These are phyloP conservation scores for Lizonia empirigonia DNA, from an alignment of 2,329 filamentous ascomycete species.

Conservation along the genomic window DNA sequence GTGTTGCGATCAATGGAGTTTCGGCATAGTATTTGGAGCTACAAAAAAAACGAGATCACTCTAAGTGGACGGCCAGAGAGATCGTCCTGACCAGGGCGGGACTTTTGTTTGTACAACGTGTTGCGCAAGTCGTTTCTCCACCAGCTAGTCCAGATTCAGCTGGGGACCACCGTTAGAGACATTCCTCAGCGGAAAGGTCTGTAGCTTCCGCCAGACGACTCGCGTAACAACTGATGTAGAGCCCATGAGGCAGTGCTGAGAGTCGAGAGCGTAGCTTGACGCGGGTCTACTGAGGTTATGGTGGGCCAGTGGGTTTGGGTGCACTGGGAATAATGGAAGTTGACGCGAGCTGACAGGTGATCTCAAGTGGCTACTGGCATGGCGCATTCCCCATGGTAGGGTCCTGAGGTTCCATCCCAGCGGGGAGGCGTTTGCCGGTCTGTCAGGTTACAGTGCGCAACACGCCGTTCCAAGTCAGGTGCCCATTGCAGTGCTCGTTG, in stretches of 20 bases:
- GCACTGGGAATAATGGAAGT: slow-evolving; percentile 14
- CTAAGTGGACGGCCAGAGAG: slow-evolving; percentile 9
- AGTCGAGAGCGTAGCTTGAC: slow-evolving; percentile 22
- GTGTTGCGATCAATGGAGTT: neutral
- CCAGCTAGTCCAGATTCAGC: slow-evolving; percentile 12
- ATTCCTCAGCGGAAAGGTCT: slow-evolving; percentile 22
- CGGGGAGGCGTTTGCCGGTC: slow-evolving; percentile 35
- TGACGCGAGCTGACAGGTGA: slow-evolving; percentile 20
- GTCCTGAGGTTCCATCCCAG: slow-evolving; percentile 38
- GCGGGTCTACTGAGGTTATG: slow-evolving; percentile 16
- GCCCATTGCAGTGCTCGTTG: slow-evolving; percentile 24
- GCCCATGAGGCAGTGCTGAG: slow-evolving; percentile 8
- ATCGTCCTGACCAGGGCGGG: slow-evolving; percentile 11
- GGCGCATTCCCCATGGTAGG: slow-evolving; percentile 33
- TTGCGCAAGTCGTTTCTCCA: slow-evolving; percentile 19
- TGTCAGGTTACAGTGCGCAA: slow-evolving; percentile 42
- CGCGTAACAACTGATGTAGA: slow-evolving; percentile 28
- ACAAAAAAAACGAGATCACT: slow-evolving; percentile 1
- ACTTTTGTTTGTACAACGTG: slow-evolving; percentile 16
- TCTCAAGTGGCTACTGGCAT: slow-evolving; percentile 27
- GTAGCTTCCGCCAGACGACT: slow-evolving; percentile 21
- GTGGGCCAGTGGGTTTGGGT: slow-evolving; percentile 1
- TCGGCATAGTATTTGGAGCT: slow-evolving; percentile 1
- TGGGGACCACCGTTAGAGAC: slow-evolving; percentile 8
- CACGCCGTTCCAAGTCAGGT: slow-evolving; percentile 32